Percentiles rank a stretch among this genome's conserved stretches.
Evolutionary conservation across 2,329 filamentous ascomycete species (phyloP).

Genomic region (Podosphaera fusca): DNA sequence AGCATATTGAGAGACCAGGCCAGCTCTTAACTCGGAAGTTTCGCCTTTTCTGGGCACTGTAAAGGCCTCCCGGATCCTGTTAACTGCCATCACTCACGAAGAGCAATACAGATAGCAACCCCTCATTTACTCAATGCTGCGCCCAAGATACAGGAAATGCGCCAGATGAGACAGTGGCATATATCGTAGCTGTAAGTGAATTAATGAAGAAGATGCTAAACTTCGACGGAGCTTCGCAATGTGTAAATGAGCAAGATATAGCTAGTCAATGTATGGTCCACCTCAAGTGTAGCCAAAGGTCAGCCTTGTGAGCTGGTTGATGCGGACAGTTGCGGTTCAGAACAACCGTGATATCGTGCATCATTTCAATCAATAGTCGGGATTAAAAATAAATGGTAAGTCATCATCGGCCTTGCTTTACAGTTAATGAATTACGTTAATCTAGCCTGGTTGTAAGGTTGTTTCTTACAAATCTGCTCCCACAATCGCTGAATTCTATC

Average conservation of each 20-base stretch:
- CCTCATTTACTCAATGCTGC: not conserved
- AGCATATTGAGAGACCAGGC: constrained; percentile 93
- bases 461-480: constrained; percentile 7
- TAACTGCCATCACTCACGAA: constrained; percentile 56
- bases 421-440: no score
- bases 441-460: no score
- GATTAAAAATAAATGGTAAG: not conserved
- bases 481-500: constrained; percentile 4
- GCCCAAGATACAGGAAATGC: not conserved
- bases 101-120: constrained; percentile 12
- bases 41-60: constrained; percentile 86
- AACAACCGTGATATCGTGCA: not conserved
- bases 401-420: not conserved
- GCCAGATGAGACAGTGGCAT: not conserved
- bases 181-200: no score
- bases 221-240: not conserved
- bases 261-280: not conserved
- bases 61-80: constrained; percentile 85
- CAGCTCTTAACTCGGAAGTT: constrained; percentile 89
- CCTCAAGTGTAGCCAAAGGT: not conserved
- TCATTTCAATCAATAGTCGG: not conserved
- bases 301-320: not conserved
- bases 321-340: no score
- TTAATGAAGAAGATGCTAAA: not conserved
- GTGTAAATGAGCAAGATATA: not conserved